Base-by-base conservation (phyloP, 148 eudicot genomes). In the Rhododendron mucronatum region DNA sequence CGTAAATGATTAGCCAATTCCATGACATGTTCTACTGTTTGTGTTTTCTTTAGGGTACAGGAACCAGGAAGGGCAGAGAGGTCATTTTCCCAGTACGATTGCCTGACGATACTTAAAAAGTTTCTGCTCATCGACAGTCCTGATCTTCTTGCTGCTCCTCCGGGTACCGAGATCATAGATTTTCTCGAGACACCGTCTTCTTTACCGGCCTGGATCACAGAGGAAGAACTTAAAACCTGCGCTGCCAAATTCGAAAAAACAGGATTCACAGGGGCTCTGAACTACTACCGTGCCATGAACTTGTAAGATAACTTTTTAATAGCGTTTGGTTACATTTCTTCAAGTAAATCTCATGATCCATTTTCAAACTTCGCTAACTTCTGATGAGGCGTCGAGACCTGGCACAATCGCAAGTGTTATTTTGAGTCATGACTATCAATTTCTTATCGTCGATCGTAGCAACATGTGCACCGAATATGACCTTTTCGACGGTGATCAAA, bases 21-120 rank as follows among this genome's bases (percentile, higher is more conserved):
- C 10, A 16, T 75, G 0, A 37, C 21, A 15, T 7, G 23, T 16
- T 5, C 5, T 14, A 26, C 14, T 20, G 80, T 26, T 5, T 47
- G 1, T 12, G 14, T 28, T 3, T 51, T 13, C 18, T 3, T 51
- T 16, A 28, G 0, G 50, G 11, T 81, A 11, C n/a, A 83, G 85
- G 85, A 83, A 50, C 30, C 10, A 26, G 85, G 85, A 65, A 83
- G 76, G 28, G n/a, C 77, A 83, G 85, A 83, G 5, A 83, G 47
- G 75, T 83, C 85, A 14, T 83, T 83, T 83, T 37, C 53, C 12
- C 0, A n/a, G 39, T 83, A 83, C 14, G 51, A 83, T 23, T 83
- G 85, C 30, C 23, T 83, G 5, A 83, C 85, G 5, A 83, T 63
- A 21, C 85, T 83, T 9, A 23, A 83, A 53, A 63, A 83, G 76